These are phyloP conservation scores for Inga laurina DNA, from an alignment of 306 rosid species.

Conservation along the genomic window DNA sequence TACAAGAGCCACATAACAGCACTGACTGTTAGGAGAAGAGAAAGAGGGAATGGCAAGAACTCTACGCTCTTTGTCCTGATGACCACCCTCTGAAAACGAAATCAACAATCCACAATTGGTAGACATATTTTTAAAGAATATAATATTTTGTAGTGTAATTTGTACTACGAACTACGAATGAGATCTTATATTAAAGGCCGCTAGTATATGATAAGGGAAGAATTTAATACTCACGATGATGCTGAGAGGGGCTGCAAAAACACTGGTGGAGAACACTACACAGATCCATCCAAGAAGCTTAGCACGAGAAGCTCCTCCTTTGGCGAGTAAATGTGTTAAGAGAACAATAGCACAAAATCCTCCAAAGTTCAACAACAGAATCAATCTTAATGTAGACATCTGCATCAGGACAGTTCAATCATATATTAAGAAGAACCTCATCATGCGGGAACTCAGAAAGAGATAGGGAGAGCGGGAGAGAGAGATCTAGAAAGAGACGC, in stretches of 20 bases:
- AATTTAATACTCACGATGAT: constrained; percentile 55
- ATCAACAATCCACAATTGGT: too few relatives aligned
- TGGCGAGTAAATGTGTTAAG: constrained; percentile 53
- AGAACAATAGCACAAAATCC: constrained; percentile 71
- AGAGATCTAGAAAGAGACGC: neutral
- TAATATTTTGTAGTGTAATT: too few relatives aligned
- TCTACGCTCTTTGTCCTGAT: constrained; percentile 91
- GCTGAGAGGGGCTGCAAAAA: constrained; percentile 90
- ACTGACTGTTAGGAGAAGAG: constrained; percentile 80
- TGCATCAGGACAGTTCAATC: too few relatives aligned
- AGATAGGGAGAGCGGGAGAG: too few relatives aligned
- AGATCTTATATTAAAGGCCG: too few relatives aligned
- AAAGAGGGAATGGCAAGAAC: constrained; percentile 84
- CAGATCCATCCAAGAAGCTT: constrained; percentile 87
- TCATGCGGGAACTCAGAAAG: too few relatives aligned
- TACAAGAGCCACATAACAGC: constrained; percentile 88
- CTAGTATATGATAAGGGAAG: too few relatives aligned
- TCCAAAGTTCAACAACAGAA: constrained; percentile 66
- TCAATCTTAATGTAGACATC: constrained; percentile 66
- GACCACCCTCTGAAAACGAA: constrained; percentile 58
- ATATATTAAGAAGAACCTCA: too few relatives aligned
- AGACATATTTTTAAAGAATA: too few relatives aligned
- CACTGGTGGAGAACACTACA: constrained; percentile 74
- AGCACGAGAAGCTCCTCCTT: constrained; percentile 39
- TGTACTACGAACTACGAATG: too few relatives aligned